phyloP scores from a whole-genome alignment of 495 filamentous ascomycete genomes.

The Aspergillus conjunctus region DNA sequence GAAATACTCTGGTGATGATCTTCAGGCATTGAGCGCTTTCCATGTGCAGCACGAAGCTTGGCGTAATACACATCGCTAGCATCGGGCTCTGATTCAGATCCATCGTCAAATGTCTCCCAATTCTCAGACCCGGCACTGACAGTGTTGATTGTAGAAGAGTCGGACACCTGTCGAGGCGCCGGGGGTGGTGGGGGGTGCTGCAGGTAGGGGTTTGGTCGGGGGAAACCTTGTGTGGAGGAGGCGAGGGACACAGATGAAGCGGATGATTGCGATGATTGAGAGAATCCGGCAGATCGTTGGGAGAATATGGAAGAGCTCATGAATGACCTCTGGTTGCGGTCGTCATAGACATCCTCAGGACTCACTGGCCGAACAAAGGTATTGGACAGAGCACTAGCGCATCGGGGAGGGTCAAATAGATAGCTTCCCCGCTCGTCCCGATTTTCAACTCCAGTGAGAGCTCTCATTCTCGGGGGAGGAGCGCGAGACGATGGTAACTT shows the following conservation, averaged over 20 bases:
- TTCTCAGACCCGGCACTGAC: constrained; percentile 82
- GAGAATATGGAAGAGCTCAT: constrained; percentile 52
- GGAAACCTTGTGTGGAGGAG: constrained; percentile 42
- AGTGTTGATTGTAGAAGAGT: constrained; percentile 63
- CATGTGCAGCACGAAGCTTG: constrained; percentile 66
- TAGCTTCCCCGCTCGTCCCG: constrained; percentile 62
- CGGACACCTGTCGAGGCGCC: constrained; percentile 69
- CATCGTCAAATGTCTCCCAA: constrained; percentile 91
- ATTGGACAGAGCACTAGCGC: constrained; percentile 65
- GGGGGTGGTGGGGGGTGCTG: constrained; percentile 50
- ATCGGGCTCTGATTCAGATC: constrained; percentile 72
- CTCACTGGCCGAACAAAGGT: constrained; percentile 72
- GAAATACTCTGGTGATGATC: constrained; percentile 54
- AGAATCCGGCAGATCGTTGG: constrained; percentile 43
- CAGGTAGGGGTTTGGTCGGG: constrained; percentile 45
- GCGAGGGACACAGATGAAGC: constrained; percentile 42
- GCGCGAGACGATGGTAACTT: constrained; percentile 66
- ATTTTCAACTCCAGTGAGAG: constrained; percentile 68
- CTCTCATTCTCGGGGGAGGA: constrained; percentile 89
- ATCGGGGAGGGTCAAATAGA: constrained; percentile 61
- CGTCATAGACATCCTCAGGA: constrained; percentile 86
- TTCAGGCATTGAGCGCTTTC: constrained; percentile 65
- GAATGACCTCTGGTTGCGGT: constrained; percentile 56
- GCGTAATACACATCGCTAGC: constrained; percentile 75
- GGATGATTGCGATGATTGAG: constrained; percentile 45